A percentile compares a stretch with the other conserved stretches of the same genome.
These are phyloP conservation scores for Zymoseptoria brevis DNA, from an alignment of 2,329 filamentous ascomycete genomes.

Conservation along the genomic window DNA sequence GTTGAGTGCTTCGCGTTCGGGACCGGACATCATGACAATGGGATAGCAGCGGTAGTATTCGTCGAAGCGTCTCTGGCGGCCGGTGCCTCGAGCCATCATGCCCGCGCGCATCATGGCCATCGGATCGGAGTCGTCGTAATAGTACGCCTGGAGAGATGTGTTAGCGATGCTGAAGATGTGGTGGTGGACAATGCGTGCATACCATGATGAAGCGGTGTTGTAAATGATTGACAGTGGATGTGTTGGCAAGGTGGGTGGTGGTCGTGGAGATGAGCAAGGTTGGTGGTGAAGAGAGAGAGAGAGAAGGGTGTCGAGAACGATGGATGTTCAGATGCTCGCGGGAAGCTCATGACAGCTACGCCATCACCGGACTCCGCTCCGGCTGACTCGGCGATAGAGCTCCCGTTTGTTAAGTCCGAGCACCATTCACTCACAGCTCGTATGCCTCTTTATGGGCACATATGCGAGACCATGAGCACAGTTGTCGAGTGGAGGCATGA, in stretches of 20 bases:
- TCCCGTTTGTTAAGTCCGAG: background rate
- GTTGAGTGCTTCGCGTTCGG: constrained; percentile 82
- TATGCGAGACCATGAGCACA: background rate
- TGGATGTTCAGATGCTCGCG: background rate
- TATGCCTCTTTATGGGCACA: background rate
- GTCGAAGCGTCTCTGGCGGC: constrained; percentile 71
- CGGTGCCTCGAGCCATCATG: constrained; percentile 44
- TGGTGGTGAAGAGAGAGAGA: background rate
- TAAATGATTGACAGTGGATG: background rate
- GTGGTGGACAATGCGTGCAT: background rate
- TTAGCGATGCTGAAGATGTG: background rate
- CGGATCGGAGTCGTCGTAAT: constrained; percentile 46
- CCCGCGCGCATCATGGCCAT: constrained; percentile 48
- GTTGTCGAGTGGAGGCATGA: background rate
- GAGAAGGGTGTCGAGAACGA: background rate
- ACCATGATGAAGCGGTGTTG: background rate
- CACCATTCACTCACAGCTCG: background rate
- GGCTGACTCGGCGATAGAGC: background rate
- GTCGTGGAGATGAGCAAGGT: background rate
- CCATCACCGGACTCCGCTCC: background rate
- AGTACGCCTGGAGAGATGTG: constrained; percentile 19
- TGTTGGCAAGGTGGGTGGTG: background rate
- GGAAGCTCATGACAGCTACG: background rate
- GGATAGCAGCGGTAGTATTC: constrained; percentile 98
- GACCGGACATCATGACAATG: constrained; percentile 83